A percentile compares a stretch with the other conserved stretches of the same genome.
Conservation (phyloP, 2,329 filamentous ascomycete species). For the Metarhizium brunneum region DNA sequence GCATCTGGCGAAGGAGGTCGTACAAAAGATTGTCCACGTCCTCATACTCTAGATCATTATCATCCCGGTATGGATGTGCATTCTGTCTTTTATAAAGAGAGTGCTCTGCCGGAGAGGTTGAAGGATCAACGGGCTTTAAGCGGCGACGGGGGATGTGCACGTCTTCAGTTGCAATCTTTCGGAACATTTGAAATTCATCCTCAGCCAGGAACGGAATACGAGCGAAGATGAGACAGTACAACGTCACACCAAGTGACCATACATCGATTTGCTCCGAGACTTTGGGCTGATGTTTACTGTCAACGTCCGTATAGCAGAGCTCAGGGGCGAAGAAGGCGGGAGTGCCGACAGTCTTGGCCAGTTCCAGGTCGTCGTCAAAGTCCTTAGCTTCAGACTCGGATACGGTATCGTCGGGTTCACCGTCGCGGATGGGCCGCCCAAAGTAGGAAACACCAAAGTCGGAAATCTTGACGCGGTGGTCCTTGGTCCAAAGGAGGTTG, state of each 20-base stretch:
- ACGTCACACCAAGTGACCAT: slow-evolving; percentile 91
- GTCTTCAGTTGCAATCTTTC: slow-evolving; percentile 84
- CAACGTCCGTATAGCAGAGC: slow-evolving; percentile 79
- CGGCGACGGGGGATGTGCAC: slow-evolving; percentile 78
- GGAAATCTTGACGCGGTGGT: slow-evolving; percentile 89
- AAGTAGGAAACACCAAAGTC: slow-evolving; percentile 99
- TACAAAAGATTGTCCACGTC: slow-evolving; percentile 70
- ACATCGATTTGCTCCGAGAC: slow-evolving; percentile 93
- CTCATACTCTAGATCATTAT: slow-evolving; percentile 76
- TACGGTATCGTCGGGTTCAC: slow-evolving; percentile 63
- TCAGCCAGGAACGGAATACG: slow-evolving; percentile 89
- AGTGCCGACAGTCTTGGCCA: slow-evolving; percentile 97
- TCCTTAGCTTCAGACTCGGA: slow-evolving; percentile 78
- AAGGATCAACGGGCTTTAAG: slow-evolving; percentile 63
- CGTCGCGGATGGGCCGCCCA: slow-evolving; percentile 75
- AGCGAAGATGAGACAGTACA: slow-evolving; percentile 92
- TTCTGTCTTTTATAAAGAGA: slow-evolving; percentile 50
- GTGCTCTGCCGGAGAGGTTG: slow-evolving; percentile 43
- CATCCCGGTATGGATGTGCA: slow-evolving; percentile 60
- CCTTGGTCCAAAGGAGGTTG: slow-evolving; percentile 79
- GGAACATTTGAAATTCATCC: slow-evolving; percentile 87
- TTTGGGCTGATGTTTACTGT: slow-evolving; percentile 58
- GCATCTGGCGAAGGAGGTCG: slow-evolving; percentile 69
- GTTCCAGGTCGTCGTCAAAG: slow-evolving; percentile 84
- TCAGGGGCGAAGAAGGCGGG: slow-evolving; percentile 97